phyloP scores from a whole-genome alignment of 2,329 filamentous ascomycete species.

The Keithomyces neogunnii region DNA sequence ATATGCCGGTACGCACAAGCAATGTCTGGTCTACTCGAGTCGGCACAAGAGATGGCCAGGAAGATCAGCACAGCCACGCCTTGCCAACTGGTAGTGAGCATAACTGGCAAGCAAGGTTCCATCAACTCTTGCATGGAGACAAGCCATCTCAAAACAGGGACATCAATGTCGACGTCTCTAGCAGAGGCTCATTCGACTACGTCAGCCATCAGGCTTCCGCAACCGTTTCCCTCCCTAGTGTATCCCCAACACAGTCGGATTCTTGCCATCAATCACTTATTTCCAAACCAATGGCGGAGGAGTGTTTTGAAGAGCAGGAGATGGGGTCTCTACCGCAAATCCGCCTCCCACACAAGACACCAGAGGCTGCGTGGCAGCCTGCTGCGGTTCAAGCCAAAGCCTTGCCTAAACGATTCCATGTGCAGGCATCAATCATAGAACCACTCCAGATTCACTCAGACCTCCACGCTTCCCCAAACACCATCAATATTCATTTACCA shows the following conservation, averaged over 20 bases:
- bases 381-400: slow-evolving; percentile 45
- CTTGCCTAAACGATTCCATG: slow-evolving; percentile 41
- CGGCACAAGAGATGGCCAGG: slow-evolving; percentile 21
- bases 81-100: slow-evolving; percentile 21
- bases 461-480: slow-evolving; percentile 23
- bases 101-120: slow-evolving; percentile 77
- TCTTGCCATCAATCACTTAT: slow-evolving; percentile 37
- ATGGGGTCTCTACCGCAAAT: slow-evolving; percentile 69
- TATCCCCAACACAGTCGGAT: slow-evolving; percentile 15
- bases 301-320: slow-evolving; percentile 74
- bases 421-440: slow-evolving; percentile 28
- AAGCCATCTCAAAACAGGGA: slow-evolving; percentile 52
- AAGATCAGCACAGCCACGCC: slow-evolving; percentile 14
- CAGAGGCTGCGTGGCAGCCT: slow-evolving; percentile 55
- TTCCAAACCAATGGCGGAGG: slow-evolving; percentile 65
- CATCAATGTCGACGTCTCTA: slow-evolving; percentile 58
- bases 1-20: slow-evolving; percentile 15
- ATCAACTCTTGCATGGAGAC: slow-evolving; percentile 63
- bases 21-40: slow-evolving; percentile 28
- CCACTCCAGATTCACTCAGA: slow-evolving; percentile 25
- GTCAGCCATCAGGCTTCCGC: slow-evolving; percentile 39
- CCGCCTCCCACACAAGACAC: slow-evolving; percentile 54
- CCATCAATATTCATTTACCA: slow-evolving; percentile 32
- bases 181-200: slow-evolving; percentile 57
- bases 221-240: slow-evolving; percentile 59